These are phyloP conservation scores for Herpetospermum pedunculosum DNA, from an alignment of 306 rosid genomes.

Conservation along the genomic window DNA sequence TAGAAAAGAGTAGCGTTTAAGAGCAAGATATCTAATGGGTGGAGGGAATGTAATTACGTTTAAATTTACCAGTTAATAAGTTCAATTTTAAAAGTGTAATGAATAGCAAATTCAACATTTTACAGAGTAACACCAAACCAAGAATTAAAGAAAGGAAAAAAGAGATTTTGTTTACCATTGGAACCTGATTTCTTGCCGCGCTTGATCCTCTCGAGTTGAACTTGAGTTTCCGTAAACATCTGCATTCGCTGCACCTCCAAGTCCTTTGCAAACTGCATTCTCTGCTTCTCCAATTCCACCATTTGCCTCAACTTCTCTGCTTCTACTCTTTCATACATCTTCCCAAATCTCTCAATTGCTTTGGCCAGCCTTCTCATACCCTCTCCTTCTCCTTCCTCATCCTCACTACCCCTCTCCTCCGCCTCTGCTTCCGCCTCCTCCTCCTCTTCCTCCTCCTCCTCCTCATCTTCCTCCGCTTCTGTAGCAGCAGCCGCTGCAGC, in stretches of 20 bases:
- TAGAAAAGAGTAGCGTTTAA: not conserved
- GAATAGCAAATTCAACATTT: not conserved
- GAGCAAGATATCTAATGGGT: not conserved
- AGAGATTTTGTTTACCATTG: slow-evolving; percentile 38
- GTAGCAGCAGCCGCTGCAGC: slow-evolving; percentile 74
- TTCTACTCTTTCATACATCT: slow-evolving; percentile 76
- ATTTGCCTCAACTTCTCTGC: slow-evolving; percentile 77
- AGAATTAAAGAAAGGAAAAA: not conserved
- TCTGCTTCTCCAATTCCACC: slow-evolving; percentile 91
- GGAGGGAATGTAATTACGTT: not conserved
- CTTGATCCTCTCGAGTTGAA: slow-evolving; percentile 85
- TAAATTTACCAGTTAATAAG: not conserved
- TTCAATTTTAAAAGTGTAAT: not conserved
- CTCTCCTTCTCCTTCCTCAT: slow-evolving; percentile 45
- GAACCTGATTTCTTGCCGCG: slow-evolving; percentile 68
- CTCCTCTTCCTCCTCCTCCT: slow-evolving; percentile 41
- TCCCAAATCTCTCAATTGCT: slow-evolving; percentile 77
- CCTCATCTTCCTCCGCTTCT: slow-evolving; percentile 26
- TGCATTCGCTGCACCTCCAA: slow-evolving; percentile 81
- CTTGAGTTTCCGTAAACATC: slow-evolving; percentile 87
- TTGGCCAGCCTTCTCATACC: slow-evolving; percentile 71
- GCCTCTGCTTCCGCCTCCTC: slow-evolving; percentile 23
- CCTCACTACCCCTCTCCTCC: slow-evolving; percentile 27
- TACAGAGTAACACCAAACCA: not conserved
- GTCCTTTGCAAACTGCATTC: slow-evolving; percentile 85